Evolutionary conservation across 2,329 filamentous ascomycete species (phyloP), one percentile per base, ranked within the genome.

Genomic region (Botryotinia calthae): DNA sequence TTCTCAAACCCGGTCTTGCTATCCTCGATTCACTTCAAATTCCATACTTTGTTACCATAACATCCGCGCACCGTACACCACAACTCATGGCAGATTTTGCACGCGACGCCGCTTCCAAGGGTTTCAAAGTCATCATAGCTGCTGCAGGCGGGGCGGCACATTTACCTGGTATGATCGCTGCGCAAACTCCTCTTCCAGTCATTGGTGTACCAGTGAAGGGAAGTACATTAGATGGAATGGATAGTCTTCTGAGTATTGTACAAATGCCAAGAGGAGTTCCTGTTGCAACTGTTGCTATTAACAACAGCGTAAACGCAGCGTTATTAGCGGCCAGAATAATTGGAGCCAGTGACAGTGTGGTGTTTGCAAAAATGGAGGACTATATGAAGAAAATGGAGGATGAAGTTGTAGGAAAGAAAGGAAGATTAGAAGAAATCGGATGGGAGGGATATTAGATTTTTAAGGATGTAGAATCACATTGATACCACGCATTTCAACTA

Each of bases 201-300:
- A 93, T 95, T 72, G 92, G 92, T 8, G 90, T 95, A 0, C 92
- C 92, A 0, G 90, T 95, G 40, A 93, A 91, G 83, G 92, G 90
- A 0, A 92, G 90, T 31, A 87, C 89, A 34, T 82, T 94, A 9
- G 92, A 93, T 78, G 92, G 87, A 37, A 71, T 73, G 66, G 72
- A 74, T 48, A 90, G 87, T 73, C 82, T 93, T 72, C 83, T 91
- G 73, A 91, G 89, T 77, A 94, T 94, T 76, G 91, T 93, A 6
- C 91, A 94, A 80, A 94, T 94, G 92, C 92, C 92, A 9, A 80
- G 87, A 78, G 92, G 92, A 20, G 87, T 91, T 67, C 92, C 92
- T 16, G 90, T 91, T 22, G 91, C 92, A 9, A 94, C 91, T 0
- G 91, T 95, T 5, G 92, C 89, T 18, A 93, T 94, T 81, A 93